phyloP scores from a whole-genome alignment of 2,329 filamentous ascomycete genomes.

The Neonectria punicea region DNA sequence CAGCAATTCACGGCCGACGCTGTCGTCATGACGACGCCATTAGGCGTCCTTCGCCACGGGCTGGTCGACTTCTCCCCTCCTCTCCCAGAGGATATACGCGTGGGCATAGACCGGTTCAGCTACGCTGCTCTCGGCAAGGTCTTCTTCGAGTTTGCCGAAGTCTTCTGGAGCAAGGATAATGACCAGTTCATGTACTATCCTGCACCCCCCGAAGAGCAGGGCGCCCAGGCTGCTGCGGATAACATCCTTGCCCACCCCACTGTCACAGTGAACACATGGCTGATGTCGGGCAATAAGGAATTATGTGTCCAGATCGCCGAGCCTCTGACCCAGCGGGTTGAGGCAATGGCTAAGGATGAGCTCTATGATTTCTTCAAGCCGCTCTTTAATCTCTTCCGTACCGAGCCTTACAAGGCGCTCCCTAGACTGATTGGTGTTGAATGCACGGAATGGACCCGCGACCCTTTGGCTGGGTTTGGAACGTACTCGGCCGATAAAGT shows the following conservation, averaged over 20 bases:
- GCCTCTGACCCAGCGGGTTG: constrained; percentile 17
- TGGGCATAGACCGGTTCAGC: constrained; percentile 12
- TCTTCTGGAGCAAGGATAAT: constrained; percentile 25
- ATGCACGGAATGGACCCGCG: constrained; percentile 21
- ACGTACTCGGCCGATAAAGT: constrained; percentile 24
- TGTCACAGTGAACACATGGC: constrained; percentile 19
- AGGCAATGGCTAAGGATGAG: constrained; percentile 19
- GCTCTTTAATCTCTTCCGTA: constrained; percentile 19
- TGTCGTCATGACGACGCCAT: constrained; percentile 13
- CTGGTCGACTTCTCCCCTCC: constrained; percentile 12
- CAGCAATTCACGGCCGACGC: constrained; percentile 16
- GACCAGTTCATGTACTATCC: constrained; percentile 24
- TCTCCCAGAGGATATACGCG: constrained; percentile 9
- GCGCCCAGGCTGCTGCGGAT: neutral
- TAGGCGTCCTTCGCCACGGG: constrained; percentile 17
- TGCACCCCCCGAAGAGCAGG: constrained; percentile 7
- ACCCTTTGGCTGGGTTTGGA: constrained; percentile 19
- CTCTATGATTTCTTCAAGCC: constrained; percentile 20
- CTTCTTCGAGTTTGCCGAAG: constrained; percentile 24
- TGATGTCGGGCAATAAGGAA: constrained; percentile 21
- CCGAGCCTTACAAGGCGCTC: constrained; percentile 24
- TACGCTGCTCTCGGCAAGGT: constrained; percentile 22
- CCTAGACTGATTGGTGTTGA: constrained; percentile 13
- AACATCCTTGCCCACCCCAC: constrained; percentile 20
- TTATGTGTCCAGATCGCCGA: constrained; percentile 21